These are phyloP conservation scores for Podosphaera xanthii DNA, from an alignment of 2,329 filamentous ascomycete genomes.

Conservation along the genomic window DNA sequence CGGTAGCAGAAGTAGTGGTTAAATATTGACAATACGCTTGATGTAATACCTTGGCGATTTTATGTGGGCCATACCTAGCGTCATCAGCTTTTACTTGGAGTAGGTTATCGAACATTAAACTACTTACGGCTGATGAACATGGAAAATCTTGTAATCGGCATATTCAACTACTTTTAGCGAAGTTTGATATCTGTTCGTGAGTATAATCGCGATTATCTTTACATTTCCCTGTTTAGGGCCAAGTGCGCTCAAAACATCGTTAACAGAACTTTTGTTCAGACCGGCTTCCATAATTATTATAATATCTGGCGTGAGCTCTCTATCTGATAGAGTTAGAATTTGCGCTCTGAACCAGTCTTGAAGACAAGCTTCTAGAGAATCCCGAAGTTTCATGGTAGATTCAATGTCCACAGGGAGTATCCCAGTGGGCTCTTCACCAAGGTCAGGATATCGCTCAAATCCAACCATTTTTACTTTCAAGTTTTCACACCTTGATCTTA, in stretches of 20 bases:
- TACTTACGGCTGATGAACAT: slow-evolving; percentile 14
- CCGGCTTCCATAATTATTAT: slow-evolving; percentile 13
- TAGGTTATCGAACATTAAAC: background rate
- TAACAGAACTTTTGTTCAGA: slow-evolving; percentile 7
- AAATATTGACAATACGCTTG: slow-evolving; percentile 6
- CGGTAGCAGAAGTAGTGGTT: too few relatives aligned
- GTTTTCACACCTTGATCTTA: slow-evolving; percentile 6
- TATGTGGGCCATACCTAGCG: slow-evolving; percentile 12
- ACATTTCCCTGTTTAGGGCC: slow-evolving; percentile 3
- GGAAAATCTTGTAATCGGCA: slow-evolving; percentile 9
- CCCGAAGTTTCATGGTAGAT: slow-evolving; percentile 11
- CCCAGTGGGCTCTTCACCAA: slow-evolving; percentile 14
- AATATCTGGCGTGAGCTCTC: slow-evolving; percentile 7
- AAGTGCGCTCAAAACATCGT: slow-evolving; percentile 8
- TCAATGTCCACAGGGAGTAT: slow-evolving; percentile 12
- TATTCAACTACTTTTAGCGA: slow-evolving; percentile 8
- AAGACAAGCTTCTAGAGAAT: slow-evolving; percentile 6
- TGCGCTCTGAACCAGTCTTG: slow-evolving; percentile 13
- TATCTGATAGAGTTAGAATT: background rate
- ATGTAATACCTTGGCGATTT: slow-evolving; percentile 11
- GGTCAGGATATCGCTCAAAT: slow-evolving; percentile 14
- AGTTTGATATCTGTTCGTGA: slow-evolving; percentile 9
- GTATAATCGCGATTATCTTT: slow-evolving; percentile 9
- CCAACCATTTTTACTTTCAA: slow-evolving; percentile 9
- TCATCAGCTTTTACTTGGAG: slow-evolving; percentile 3